Evolutionary conservation across 306 rosid species (phyloP).

Genomic region (Rosa rugosa): DNA sequence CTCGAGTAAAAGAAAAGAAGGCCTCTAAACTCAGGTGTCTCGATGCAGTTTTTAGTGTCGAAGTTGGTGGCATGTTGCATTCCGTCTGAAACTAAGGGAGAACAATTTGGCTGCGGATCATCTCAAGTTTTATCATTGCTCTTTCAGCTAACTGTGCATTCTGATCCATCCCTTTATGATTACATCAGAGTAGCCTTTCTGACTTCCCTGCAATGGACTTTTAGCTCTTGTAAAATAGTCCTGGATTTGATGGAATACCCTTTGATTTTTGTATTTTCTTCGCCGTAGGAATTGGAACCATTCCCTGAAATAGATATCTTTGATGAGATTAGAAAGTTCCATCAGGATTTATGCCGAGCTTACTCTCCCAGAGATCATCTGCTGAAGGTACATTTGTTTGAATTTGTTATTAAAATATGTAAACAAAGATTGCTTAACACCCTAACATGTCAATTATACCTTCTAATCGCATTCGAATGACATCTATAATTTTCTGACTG

Average conservation of each 20-base stretch:
- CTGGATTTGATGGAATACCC: slow-evolving; percentile 2
- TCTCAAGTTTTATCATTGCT: slow-evolving; percentile 66
- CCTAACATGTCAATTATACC: neutral
- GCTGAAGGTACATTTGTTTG: slow-evolving; percentile 50
- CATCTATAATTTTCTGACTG: slow-evolving; percentile 5
- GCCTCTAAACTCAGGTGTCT: neutral
- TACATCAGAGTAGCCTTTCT: slow-evolving; percentile 60
- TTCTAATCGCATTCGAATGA: slow-evolving; percentile 4
- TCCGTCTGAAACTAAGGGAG: slow-evolving; percentile 54
- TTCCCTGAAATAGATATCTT: slow-evolving; percentile 73
- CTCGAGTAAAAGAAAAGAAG: neutral
- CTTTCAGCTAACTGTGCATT: slow-evolving; percentile 60
- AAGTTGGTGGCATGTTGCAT: slow-evolving; percentile 79
- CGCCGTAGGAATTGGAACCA: slow-evolving; percentile 77
- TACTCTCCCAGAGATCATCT: slow-evolving; percentile 75
- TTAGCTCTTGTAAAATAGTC: slow-evolving; percentile 6
- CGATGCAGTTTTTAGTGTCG: slow-evolving; percentile 74
- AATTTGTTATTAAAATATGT: neutral
- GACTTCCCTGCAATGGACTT: slow-evolving; percentile 24
- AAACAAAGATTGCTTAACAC: neutral
- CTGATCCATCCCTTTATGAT: slow-evolving; percentile 75
- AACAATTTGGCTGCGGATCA: slow-evolving; percentile 33
- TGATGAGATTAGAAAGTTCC: slow-evolving; percentile 61
- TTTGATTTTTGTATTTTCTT: slow-evolving; percentile 24
- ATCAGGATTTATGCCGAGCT: slow-evolving; percentile 62